Evolutionary conservation across 257 asterid species (phyloP), one percentile per base, ranked within the genome.

Genomic region (Mitragyna speciosa): DNA sequence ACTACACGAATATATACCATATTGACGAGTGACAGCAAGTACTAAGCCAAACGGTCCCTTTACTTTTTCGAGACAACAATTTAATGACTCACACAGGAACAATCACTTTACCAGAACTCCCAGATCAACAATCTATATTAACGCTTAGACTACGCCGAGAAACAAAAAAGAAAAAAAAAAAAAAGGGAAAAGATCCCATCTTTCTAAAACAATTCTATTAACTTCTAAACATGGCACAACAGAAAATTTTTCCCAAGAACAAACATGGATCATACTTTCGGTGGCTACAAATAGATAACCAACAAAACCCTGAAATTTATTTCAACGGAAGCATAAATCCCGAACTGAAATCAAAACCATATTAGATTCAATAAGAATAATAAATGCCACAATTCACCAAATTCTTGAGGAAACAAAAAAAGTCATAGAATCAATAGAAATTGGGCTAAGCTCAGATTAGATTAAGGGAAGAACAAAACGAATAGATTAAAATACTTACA

Each of bases 401-500:
- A 4, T 36, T 36, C 41, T 36, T 36, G 41, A 36, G 4, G 4
- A 36, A 36, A 36, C 41, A 36, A 36, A 36, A 36, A 39, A 58
- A 64, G 6, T 54, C 64, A 47, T 9, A 14, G 45, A 43, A 26
- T 12, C 16, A 39, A 70, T 39, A 69, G 15, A 56, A 36, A 68
- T 12, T 12, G 31, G 48, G 59, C 24, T 20, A 16, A 52, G 31
- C 59, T 39, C 58, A n/a, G 48, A 72, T 22, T 36, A 36, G 41
- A 36, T 36, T 48, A 30, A 64, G 20, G 2, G 24, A 71, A 8
- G 22, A 7, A 72, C 2, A 79, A 72, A 33, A 12, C 58, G 64
- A 20, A 31, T 41, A 30, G 67, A 4, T 36, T 1, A 36, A 59
- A 39, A 3, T n/a, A 58, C 90, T 78, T 72, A 85, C 90, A 26